Evolutionary conservation across 2,329 filamentous ascomycete species (phyloP), one percentile per base, ranked within the genome.

Genomic region (Arachnomyces sp.): DNA sequence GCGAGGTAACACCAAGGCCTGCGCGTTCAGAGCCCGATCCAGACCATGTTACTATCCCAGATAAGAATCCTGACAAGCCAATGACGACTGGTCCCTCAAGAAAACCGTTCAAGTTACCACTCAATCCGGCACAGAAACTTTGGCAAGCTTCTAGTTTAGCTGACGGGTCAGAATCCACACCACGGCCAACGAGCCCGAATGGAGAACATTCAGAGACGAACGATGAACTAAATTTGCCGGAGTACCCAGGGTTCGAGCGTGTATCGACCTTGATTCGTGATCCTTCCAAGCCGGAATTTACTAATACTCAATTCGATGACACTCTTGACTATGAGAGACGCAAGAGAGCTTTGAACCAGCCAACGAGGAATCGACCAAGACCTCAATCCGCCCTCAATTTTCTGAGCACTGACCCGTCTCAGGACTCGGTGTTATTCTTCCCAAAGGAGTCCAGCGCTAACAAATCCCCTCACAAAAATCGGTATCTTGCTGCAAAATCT

Each of bases 311-410:
- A 25, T 33, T 62, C 3, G 49, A 54, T 31, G 49, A 54, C 9
- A 59, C 61, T 15, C 51, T 66, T 34, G 60, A 65, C 28, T 65
- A 64, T 43, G 63, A 66, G 35, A 49, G 50, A 12, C 53, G 61
- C 31, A 65, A 66, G 46, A 59, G 53, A 43, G 57, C 55, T 3
- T 57, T 53, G 11, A 58, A 58, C 13, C 46, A 51, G n/a, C 40
- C 47, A 30, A 50, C 53, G 14, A 52, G 54, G 16, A 37, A 54
- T 39, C 45, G 49, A 30, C 37, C 51, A 6, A 47, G 44, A 14
- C 20, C 31, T 9, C 31, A 12, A 31, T 9, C 34, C 40, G 39
- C 13, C 32, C 31, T 7, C 31, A 14, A 16, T 35, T 36, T 7
- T 25, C 18, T 3, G 5, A 5, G 9, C 9, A 9, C 20, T 25